phyloP scores from a whole-genome alignment of 441 rosid species.

The Populus trichocarpa region DNA sequence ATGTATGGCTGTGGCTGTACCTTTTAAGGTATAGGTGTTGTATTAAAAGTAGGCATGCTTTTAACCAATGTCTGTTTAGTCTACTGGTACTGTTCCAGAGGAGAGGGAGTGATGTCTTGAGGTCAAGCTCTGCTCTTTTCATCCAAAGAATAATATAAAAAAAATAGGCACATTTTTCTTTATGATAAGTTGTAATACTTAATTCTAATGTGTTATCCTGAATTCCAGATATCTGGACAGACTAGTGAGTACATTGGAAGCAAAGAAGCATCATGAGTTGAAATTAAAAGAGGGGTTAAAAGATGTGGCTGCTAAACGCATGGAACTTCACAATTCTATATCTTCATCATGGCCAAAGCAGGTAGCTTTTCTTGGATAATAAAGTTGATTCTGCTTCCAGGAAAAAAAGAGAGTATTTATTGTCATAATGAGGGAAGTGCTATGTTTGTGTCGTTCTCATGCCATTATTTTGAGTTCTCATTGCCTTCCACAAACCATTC shows the following conservation, averaged over 20 bases:
- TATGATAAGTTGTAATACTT: slow-evolving; percentile 1
- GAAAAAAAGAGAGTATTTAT: neutral
- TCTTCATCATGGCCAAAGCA: slow-evolving; percentile 96
- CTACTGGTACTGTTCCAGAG: neutral
- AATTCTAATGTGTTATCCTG: slow-evolving; percentile 12
- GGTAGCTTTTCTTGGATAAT: slow-evolving; percentile 34
- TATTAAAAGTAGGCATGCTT: neutral
- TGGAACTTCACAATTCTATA: slow-evolving; percentile 91
- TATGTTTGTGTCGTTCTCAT: slow-evolving; percentile 1
- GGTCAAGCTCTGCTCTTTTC: neutral
- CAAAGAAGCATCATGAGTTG: slow-evolving; percentile 79
- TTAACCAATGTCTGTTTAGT: neutral
- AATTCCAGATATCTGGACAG: slow-evolving; percentile 81
- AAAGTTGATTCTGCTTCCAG: neutral
- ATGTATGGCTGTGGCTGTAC: neutral
- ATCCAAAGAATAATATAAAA: neutral
- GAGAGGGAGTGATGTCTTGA: neutral
- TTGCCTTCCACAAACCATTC: neutral
- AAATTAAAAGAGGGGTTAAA: slow-evolving; percentile 81
- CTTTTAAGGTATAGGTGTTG: slow-evolving; percentile 1
- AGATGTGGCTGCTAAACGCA: slow-evolving; percentile 67
- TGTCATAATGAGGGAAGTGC: neutral
- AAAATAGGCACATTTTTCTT: neutral
- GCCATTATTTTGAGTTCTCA: neutral
- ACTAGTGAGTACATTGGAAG: slow-evolving; percentile 76